Evolutionary conservation across 2,329 filamentous ascomycete genomes (phyloP).

Genomic region (Aspergillus sp.): DNA sequence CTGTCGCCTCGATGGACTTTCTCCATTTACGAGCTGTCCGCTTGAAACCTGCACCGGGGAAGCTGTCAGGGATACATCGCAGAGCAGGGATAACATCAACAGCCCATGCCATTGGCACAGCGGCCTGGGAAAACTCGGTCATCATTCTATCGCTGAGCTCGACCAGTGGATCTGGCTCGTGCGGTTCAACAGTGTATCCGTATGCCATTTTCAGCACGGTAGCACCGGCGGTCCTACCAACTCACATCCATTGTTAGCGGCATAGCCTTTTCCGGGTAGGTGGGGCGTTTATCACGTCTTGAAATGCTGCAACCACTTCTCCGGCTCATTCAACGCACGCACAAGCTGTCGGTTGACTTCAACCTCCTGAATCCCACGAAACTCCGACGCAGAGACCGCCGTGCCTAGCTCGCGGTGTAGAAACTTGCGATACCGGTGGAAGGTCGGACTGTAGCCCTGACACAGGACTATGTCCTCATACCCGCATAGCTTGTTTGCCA

Average conservation of each 20-base stretch:
- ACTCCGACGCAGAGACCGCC: slow-evolving; percentile 38
- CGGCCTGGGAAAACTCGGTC: slow-evolving; percentile 42
- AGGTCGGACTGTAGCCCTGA: slow-evolving; percentile 36
- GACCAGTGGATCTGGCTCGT: slow-evolving; percentile 35
- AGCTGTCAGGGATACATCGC: slow-evolving; percentile 42
- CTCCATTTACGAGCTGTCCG: slow-evolving; percentile 38
- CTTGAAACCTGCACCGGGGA: slow-evolving; percentile 49
- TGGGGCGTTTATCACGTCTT: slow-evolving; percentile 24
- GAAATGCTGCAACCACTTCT: slow-evolving; percentile 43
- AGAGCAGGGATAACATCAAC: slow-evolving; percentile 47
- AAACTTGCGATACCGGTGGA: slow-evolving; percentile 46
- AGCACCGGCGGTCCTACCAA: slow-evolving; percentile 34
- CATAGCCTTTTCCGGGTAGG: too few relatives aligned
- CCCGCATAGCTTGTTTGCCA: slow-evolving; percentile 40
- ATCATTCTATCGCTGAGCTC: slow-evolving; percentile 43
- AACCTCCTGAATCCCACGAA: slow-evolving; percentile 42
- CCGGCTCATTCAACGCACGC: slow-evolving; percentile 41
- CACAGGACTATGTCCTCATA: slow-evolving; percentile 39
- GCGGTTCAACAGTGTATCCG: slow-evolving; percentile 28
- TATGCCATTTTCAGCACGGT: slow-evolving; percentile 46
- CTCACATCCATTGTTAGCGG: not conserved
- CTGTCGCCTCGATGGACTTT: slow-evolving; percentile 28
- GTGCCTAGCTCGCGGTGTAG: slow-evolving; percentile 47
- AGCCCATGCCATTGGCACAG: slow-evolving; percentile 43
- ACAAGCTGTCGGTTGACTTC: slow-evolving; percentile 47